Conservation (phyloP, 257 asterid species). For the Datura wrightii region DNA sequence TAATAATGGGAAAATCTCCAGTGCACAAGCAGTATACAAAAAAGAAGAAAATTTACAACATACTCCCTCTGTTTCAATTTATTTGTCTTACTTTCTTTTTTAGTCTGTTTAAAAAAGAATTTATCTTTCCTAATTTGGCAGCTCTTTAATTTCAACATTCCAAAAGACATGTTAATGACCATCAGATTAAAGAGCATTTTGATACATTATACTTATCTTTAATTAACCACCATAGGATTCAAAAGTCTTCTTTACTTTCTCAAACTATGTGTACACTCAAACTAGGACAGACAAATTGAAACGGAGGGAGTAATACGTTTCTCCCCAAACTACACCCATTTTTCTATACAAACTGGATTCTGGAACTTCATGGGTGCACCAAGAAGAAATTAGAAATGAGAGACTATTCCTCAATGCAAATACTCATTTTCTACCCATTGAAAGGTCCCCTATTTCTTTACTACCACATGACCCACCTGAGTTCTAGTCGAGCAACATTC, state of each 20-base stretch:
- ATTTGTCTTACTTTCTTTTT: too few species aligned
- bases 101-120: too few species aligned
- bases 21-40: neutral
- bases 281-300: neutral
- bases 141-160: neutral
- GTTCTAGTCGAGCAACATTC: slow-evolving; percentile 11
- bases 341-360: slow-evolving; percentile 3
- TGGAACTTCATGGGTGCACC: neutral
- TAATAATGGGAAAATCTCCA: neutral
- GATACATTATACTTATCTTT: neutral
- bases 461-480: neutral
- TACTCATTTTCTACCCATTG: neutral
- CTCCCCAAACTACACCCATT: neutral
- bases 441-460: neutral
- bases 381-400: neutral
- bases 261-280: neutral
- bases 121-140: neutral
- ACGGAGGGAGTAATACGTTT: too few species aligned
- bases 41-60: neutral
- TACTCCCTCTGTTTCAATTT: too few species aligned
- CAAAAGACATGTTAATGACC: neutral
- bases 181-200: neutral
- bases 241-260: neutral
- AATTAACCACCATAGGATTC: neutral
- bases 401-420: slow-evolving; percentile 11